A percentile compares a stretch with the other conserved stretches of the same genome.
Conservation (phyloP, 2,329 filamentous ascomycete genomes). For the Hypocrella siamensis region DNA sequence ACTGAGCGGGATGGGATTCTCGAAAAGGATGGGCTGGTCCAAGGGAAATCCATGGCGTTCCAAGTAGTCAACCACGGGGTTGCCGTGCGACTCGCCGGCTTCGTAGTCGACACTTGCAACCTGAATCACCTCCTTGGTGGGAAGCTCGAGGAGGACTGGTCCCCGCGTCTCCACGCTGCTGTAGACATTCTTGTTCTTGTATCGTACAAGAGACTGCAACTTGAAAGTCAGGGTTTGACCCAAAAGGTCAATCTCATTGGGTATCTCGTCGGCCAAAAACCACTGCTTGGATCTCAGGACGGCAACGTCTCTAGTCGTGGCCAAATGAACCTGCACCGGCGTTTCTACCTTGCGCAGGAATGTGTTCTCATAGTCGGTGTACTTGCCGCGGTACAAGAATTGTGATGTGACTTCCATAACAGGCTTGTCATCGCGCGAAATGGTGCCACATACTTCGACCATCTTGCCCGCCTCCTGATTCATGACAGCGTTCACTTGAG, state of each 20-base stretch:
- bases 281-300: slow-evolving; percentile 94
- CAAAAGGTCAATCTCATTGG: slow-evolving; percentile 66
- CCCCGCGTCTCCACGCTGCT: slow-evolving; percentile 84
- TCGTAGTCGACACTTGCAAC: slow-evolving; percentile 96
- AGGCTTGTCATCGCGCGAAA: slow-evolving; percentile 63
- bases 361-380: slow-evolving; percentile 92
- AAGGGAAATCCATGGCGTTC: slow-evolving; percentile 81
- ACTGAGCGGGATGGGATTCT: slow-evolving; percentile 90
- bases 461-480: slow-evolving; percentile 98
- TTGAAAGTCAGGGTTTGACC: slow-evolving; percentile 94
- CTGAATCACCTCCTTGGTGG: slow-evolving; percentile 93
- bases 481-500: slow-evolving; percentile 92
- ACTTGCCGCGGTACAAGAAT: slow-evolving; percentile 87
- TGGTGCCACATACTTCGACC: slow-evolving; percentile 98
- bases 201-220: slow-evolving; percentile 76
- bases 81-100: slow-evolving; percentile 79
- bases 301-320: slow-evolving; percentile 78
- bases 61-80: slow-evolving; percentile 93
- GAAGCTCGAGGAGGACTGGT: slow-evolving; percentile 83
- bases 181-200: slow-evolving; percentile 89
- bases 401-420: slow-evolving; percentile 99
- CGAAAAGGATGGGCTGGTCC: slow-evolving; percentile 92
- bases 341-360: slow-evolving; percentile 97
- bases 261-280: slow-evolving; percentile 66
- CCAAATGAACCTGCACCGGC: slow-evolving; percentile 82